Base-by-base conservation (phyloP, 208 protist species). In the Acanthamoeba healyi region DNA sequence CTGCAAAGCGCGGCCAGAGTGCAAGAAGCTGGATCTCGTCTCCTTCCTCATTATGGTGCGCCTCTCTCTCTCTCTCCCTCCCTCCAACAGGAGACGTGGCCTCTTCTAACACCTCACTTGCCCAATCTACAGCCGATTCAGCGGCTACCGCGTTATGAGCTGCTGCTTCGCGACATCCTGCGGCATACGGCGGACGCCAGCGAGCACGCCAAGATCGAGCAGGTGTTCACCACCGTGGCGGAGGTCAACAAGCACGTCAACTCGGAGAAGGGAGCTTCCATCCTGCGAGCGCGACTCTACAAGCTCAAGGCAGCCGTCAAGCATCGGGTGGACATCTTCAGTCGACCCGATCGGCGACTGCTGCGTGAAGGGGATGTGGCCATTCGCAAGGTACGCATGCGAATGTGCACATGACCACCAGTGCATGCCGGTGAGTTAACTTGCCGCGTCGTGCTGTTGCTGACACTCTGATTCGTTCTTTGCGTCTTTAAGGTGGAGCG, bases 31-130 rank as follows among this genome's bases (percentile, higher is more conserved):
- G 32, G 87, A 92, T 14, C 61, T 92, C 32, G 58, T 74, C 12
- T 92, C 87, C 29, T 92, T 54, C 46, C 87, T 92, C 38, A 92
- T 92, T 26, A 92, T 74, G 81, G 81, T 63, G 38, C n/a, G 81
- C n/a, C 17, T 26, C 29, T 42, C 14, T 0, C 10, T 10, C 4
- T 9, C 61, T 58, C 15, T 22, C 6, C n/a, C 61, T 36, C 0
- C n/a, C 26, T 63, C 24, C 14, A n/a, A n/a, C 32, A 42, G 14
- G 34, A 22, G 0, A 0, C 46, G 34, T 38, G 38, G 6, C 1
- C 17, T 1, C 0, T 36, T 44, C 65, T 67, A 14, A n/a, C n/a
- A n/a, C n/a, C n/a, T n/a, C n/a, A n/a, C n/a, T n/a, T n/a, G n/a
- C n/a, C n/a, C n/a, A n/a, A n/a, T n/a, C 1, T 19, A 24, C 79